Percentiles rank a stretch among this genome's conserved stretches.
phyloP scores from a whole-genome alignment of 805 yeast genomes.

The Zygosaccharomyces pseudorouxii region DNA sequence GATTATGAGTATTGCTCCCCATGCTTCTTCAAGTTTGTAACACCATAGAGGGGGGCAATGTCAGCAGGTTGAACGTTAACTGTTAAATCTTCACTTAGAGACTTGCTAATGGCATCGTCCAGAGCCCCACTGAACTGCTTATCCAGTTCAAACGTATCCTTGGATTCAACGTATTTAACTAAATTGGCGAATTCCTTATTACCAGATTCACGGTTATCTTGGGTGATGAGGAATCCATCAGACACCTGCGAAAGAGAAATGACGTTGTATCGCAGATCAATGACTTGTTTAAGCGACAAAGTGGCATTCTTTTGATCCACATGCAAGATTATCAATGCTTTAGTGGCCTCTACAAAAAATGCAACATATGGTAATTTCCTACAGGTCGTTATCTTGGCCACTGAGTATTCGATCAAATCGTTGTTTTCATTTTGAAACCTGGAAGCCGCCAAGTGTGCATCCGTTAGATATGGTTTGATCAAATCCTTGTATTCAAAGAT shows the following conservation, averaged over 20 bases:
- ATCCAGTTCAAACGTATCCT: slow-evolving; percentile 23
- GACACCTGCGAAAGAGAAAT: slow-evolving; percentile 30
- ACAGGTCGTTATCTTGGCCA: slow-evolving; percentile 42
- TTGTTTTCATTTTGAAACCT: slow-evolving; percentile 53
- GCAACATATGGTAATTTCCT: slow-evolving; percentile 34
- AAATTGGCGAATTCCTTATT: slow-evolving; percentile 19
- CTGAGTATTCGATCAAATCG: slow-evolving; percentile 47
- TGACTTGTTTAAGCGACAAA: slow-evolving; percentile 24
- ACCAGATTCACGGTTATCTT: slow-evolving; percentile 31
- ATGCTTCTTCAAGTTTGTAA: slow-evolving; percentile 52
- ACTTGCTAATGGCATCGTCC: slow-evolving; percentile 20
- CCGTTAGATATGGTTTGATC: slow-evolving; percentile 44
- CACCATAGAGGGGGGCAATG: slow-evolving; percentile 47
- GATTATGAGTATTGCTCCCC: slow-evolving; percentile 44
- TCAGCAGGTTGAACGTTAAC: slow-evolving; percentile 37
- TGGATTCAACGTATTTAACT: slow-evolving; percentile 20
- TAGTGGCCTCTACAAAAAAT: slow-evolving; percentile 51
- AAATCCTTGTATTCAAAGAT: slow-evolving; percentile 46
- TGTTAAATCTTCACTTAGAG: slow-evolving; percentile 28
- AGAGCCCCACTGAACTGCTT: slow-evolving; percentile 18
- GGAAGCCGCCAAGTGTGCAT: slow-evolving; percentile 57
- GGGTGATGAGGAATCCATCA: slow-evolving; percentile 35
- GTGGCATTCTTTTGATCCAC: slow-evolving; percentile 20
- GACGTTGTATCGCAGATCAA: slow-evolving; percentile 33
- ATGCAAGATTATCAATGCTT: slow-evolving; percentile 36